Evolutionary conservation across 441 rosid genomes (phyloP).

Genomic region (Euphorbia corollata): DNA sequence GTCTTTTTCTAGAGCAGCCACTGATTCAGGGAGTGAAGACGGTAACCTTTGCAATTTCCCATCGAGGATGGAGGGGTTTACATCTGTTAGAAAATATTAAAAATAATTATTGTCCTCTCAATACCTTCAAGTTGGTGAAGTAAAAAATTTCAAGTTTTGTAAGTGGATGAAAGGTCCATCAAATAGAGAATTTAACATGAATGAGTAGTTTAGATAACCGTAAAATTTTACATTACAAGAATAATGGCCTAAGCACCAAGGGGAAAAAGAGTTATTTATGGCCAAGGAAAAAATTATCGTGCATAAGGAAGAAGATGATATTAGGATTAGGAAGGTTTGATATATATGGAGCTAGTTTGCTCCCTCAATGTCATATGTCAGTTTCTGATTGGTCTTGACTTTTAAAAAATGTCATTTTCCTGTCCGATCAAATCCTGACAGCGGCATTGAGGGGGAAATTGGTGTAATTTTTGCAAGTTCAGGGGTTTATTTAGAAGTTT

Average conservation of each 20-base stretch:
- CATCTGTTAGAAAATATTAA: slow-evolving; percentile 34
- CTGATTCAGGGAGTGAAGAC: slow-evolving; percentile 52
- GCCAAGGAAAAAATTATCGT: too few species aligned
- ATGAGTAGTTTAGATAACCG: neutral
- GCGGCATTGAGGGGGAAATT: too few species aligned
- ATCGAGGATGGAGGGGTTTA: slow-evolving; percentile 50
- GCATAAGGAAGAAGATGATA: too few species aligned
- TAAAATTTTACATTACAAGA: neutral
- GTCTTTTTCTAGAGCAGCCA: slow-evolving; percentile 62
- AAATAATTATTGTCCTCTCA: neutral
- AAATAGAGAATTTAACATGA: neutral
- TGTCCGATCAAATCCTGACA: too few species aligned
- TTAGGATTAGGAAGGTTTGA: too few species aligned
- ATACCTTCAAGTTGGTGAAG: neutral
- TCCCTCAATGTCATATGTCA: too few species aligned
- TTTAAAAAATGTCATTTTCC: too few species aligned
- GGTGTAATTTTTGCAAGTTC: too few species aligned
- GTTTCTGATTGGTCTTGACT: too few species aligned
- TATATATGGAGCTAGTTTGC: too few species aligned
- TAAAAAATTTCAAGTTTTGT: neutral
- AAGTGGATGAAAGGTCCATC: neutral
- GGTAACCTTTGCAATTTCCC: slow-evolving; percentile 59
- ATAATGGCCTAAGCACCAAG: neutral
- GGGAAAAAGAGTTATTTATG: too few species aligned
- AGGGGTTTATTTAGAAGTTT: too few species aligned